These are phyloP conservation scores for Bruguiera gymnorhiza DNA, from an alignment of 345 rosid species.

Conservation along the genomic window DNA sequence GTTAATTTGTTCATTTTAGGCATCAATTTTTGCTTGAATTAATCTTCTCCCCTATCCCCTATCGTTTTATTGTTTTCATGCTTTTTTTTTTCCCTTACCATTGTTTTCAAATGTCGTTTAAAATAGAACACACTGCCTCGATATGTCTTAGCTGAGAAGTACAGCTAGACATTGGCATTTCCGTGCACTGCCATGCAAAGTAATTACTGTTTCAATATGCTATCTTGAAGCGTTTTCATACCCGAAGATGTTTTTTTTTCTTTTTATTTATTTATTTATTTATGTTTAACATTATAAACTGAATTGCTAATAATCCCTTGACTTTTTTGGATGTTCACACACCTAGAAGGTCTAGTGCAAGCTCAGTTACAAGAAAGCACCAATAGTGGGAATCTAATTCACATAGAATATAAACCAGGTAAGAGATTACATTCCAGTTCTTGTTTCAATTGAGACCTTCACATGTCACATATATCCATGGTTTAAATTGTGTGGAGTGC, in stretches of 20 bases:
- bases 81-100: background rate
- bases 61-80: conserved; percentile 11
- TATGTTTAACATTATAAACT: too few species aligned
- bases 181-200: conserved; percentile 31
- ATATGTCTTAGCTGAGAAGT: conserved; percentile 13
- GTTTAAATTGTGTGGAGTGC: too few species aligned
- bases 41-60: background rate
- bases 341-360: background rate
- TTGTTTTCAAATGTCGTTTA: background rate
- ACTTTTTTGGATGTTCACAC: background rate
- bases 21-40: background rate
- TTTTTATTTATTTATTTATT: background rate
- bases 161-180: conserved; percentile 30
- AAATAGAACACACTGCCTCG: background rate
- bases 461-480: too few species aligned
- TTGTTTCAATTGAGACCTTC: too few species aligned
- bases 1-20: background rate
- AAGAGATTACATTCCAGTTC: background rate
- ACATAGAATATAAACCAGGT: conserved; percentile 14
- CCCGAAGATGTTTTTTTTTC: background rate
- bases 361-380: too few species aligned
- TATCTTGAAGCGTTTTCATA: background rate
- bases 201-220: background rate
- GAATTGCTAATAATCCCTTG: background rate
- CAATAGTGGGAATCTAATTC: conserved; percentile 14